These are phyloP conservation scores for Ascochyta lentis DNA, from an alignment of 2,329 filamentous ascomycete genomes.

Conservation along the genomic window DNA sequence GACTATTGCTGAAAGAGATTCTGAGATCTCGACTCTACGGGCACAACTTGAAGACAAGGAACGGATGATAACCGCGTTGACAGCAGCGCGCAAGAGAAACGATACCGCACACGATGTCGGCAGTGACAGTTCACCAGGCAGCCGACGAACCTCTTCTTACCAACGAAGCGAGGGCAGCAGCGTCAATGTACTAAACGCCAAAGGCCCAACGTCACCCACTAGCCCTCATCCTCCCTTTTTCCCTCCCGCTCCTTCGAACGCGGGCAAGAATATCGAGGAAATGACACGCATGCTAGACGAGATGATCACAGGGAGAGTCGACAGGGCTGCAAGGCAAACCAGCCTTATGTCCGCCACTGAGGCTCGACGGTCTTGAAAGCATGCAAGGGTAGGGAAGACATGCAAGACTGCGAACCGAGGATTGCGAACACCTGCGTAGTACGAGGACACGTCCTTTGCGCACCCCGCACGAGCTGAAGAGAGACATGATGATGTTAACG, in stretches of 20 bases:
- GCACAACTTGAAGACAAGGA: slow-evolving; percentile 93
- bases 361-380: slow-evolving; percentile 21
- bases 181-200: slow-evolving; percentile 34
- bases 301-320: slow-evolving; percentile 88
- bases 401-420: neutral
- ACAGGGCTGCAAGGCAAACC: slow-evolving; percentile 58
- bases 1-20: slow-evolving; percentile 84
- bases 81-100: slow-evolving; percentile 82
- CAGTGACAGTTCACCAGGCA: slow-evolving; percentile 45
- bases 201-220: slow-evolving; percentile 33
- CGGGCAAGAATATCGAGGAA: slow-evolving; percentile 78
- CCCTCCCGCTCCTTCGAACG: slow-evolving; percentile 30
- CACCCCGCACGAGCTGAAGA: slow-evolving; percentile 9
- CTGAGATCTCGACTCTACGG: slow-evolving; percentile 89
- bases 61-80: slow-evolving; percentile 85
- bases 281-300: slow-evolving; percentile 94
- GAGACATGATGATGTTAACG: slow-evolving; percentile 14
- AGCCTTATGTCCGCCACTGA: slow-evolving; percentile 36
- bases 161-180: slow-evolving; percentile 42
- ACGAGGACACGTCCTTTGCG: neutral
- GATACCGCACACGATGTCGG: slow-evolving; percentile 72
- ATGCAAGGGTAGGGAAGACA: slow-evolving; percentile 11
- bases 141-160: slow-evolving; percentile 45
- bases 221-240: slow-evolving; percentile 28
- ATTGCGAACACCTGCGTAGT: neutral